Conservation (phyloP, 2,329 filamentous ascomycete genomes). For the Clarireedia hainanense region DNA sequence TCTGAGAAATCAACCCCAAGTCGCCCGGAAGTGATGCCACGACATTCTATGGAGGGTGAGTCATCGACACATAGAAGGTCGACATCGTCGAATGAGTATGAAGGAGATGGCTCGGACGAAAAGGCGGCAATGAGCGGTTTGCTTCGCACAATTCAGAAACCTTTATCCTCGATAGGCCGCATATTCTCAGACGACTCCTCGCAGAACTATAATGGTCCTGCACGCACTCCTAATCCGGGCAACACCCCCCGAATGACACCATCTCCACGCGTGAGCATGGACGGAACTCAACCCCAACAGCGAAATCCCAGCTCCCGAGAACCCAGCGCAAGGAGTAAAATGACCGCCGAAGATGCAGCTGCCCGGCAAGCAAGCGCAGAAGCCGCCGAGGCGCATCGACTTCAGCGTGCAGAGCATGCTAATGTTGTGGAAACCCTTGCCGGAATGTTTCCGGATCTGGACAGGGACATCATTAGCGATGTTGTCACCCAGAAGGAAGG, state of each 20-base stretch:
- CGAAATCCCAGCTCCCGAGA: slow-evolving; percentile 15
- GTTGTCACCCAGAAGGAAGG: slow-evolving; percentile 95
- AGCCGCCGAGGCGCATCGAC: slow-evolving; percentile 73
- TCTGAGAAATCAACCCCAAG: slow-evolving; percentile 41
- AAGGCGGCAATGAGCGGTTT: slow-evolving; percentile 76
- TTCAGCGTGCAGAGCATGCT: slow-evolving; percentile 76
- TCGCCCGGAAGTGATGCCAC: slow-evolving; percentile 48
- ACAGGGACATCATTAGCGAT: slow-evolving; percentile 91
- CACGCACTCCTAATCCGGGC: slow-evolving; percentile 38
- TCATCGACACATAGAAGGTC: slow-evolving; percentile 48
- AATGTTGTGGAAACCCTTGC: slow-evolving; percentile 90
- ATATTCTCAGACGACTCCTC: slow-evolving; percentile 73
- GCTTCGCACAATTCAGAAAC: slow-evolving; percentile 82
- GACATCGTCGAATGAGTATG: slow-evolving; percentile 45
- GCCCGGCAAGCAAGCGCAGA: slow-evolving; percentile 87
- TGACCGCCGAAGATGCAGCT: slow-evolving; percentile 78
- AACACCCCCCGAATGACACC: slow-evolving; percentile 32
- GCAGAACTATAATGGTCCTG: slow-evolving; percentile 29
- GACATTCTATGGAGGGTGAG: slow-evolving; percentile 52
- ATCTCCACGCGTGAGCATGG: slow-evolving; percentile 22
- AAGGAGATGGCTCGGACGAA: slow-evolving; percentile 54
- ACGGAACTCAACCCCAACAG: slow-evolving; percentile 16
- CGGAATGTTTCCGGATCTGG: slow-evolving; percentile 94
- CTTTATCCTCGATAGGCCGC: slow-evolving; percentile 82
- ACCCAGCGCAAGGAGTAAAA: slow-evolving; percentile 16